Evolutionary conservation across 257 asterid genomes (phyloP).

Genomic region (Jaltomata sinuosa): DNA sequence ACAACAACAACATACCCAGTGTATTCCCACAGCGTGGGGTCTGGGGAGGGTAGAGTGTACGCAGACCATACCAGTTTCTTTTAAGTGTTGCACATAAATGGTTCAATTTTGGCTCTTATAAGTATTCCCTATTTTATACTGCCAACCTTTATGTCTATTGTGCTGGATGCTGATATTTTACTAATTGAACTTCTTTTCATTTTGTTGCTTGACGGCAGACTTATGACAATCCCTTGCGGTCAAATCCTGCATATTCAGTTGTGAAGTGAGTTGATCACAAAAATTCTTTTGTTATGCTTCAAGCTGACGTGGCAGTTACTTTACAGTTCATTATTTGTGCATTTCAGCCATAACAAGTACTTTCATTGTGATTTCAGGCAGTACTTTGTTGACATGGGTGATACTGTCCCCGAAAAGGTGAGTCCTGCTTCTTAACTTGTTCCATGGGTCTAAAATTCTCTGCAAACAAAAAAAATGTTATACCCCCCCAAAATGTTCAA

Average conservation of each 20-base stretch:
- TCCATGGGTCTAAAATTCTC: not conserved
- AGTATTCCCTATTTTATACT: not conserved
- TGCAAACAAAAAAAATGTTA: not conserved
- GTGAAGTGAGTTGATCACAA: slow-evolving; percentile 30
- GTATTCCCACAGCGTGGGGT: no score
- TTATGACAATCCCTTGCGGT: slow-evolving; percentile 33
- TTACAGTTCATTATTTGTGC: not conserved
- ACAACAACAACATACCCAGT: no score
- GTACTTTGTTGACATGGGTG: slow-evolving; percentile 42
- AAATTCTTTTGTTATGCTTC: not conserved
- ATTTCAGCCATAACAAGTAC: not conserved
- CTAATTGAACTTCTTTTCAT: not conserved
- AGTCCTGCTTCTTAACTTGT: slow-evolving; percentile 1
- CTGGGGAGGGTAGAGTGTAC: no score
- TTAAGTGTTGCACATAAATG: not conserved
- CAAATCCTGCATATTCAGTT: slow-evolving; percentile 47
- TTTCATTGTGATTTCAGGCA: slow-evolving; percentile 28
- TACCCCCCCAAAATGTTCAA: not conserved
- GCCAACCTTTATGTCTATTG: not conserved
- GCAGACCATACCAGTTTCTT: no score
- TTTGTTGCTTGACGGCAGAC: slow-evolving; percentile 18
- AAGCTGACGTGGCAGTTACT: not conserved
- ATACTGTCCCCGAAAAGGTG: slow-evolving; percentile 47
- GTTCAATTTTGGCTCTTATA: not conserved
- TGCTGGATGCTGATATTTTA: not conserved